These are phyloP conservation scores for Aciculoconidium aculeatum DNA, from an alignment of 805 yeast species.

Conservation along the genomic window DNA sequence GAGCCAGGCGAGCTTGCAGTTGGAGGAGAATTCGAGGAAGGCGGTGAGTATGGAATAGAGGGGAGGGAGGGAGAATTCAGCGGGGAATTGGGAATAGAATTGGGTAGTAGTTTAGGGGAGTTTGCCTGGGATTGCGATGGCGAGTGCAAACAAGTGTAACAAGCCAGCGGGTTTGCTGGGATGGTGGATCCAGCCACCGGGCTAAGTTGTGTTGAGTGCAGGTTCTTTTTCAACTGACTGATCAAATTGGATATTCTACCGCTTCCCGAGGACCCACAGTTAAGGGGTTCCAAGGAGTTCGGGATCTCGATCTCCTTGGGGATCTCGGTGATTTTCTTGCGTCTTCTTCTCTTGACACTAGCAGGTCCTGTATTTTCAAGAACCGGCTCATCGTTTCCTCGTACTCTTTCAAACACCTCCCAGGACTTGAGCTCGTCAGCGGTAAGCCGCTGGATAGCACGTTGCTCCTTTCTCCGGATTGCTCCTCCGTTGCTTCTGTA, in stretches of 20 bases:
- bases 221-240: slow-evolving; percentile 8
- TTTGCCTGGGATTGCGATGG: too few species aligned
- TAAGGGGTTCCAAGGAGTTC: neutral
- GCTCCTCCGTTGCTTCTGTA: slow-evolving; percentile 31
- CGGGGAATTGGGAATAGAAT: neutral
- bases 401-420: slow-evolving; percentile 30
- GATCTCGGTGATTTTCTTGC: slow-evolving; percentile 10
- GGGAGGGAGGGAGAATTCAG: slow-evolving; percentile 1
- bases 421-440: slow-evolving; percentile 33
- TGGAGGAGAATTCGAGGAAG: too few species aligned
- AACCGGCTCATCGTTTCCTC: slow-evolving; percentile 9
- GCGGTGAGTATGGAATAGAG: slow-evolving; percentile 1
- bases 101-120: too few species aligned
- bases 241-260: slow-evolving; percentile 10
- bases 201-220: neutral
- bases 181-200: neutral
- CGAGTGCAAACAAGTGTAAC: too few species aligned
- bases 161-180: too few species aligned
- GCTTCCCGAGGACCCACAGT: slow-evolving; percentile 2
- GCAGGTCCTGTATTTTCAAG: neutral
- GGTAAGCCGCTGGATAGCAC: slow-evolving; percentile 22
- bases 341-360: slow-evolving; percentile 11
- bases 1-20: slow-evolving; percentile 7
- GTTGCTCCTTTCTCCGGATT: slow-evolving; percentile 26
- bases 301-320: slow-evolving; percentile 1